phyloP scores from a whole-genome alignment of 495 filamentous ascomycete species.

The Baudoinia panamericana region DNA sequence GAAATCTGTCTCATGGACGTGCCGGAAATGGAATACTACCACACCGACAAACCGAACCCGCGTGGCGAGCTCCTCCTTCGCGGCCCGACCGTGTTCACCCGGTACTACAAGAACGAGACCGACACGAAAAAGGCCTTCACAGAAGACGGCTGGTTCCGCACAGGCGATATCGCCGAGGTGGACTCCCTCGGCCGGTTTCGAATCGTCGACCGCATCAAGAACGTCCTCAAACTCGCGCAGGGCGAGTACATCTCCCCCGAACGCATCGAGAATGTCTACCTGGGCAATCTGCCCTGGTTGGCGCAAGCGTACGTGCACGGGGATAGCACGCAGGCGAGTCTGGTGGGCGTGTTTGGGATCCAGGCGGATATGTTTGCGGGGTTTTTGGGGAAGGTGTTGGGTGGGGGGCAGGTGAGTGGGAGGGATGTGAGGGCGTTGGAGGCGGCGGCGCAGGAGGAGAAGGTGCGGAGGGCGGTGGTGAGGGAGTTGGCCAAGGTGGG shows the following conservation, averaged over 20 bases:
- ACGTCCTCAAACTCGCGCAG: conserved; percentile 93
- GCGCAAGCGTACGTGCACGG: conserved; percentile 82
- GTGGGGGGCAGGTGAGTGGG: conserved; percentile 45
- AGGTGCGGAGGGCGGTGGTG: conserved; percentile 60
- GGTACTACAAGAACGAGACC: conserved; percentile 78
- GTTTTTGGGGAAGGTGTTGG: conserved; percentile 63
- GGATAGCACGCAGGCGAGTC: conserved; percentile 66
- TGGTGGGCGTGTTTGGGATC: conserved; percentile 81
- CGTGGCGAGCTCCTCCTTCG: conserved; percentile 83
- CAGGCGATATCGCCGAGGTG: conserved; percentile 76
- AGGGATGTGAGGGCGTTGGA: conserved; percentile 55
- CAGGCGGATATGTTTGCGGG: conserved; percentile 67
- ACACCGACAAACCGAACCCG: conserved; percentile 81
- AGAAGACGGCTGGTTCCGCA: conserved; percentile 91
- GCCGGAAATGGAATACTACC: conserved; percentile 88
- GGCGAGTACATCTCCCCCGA: conserved; percentile 98
- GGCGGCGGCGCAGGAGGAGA: conserved; percentile 48
- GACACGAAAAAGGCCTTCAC: conserved; percentile 75
- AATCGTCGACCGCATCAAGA: conserved; percentile 95
- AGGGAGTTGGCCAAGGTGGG: conserved; percentile 70
- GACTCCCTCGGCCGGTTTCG: conserved; percentile 77
- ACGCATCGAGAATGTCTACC: conserved; percentile 86
- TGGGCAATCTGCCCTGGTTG: conserved; percentile 64
- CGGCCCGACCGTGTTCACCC: conserved; percentile 61
- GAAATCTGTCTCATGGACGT: conserved; percentile 77